These are phyloP conservation scores for Metarhizium sp. DNA, from an alignment of 2,329 filamentous ascomycete species.

Conservation along the genomic window DNA sequence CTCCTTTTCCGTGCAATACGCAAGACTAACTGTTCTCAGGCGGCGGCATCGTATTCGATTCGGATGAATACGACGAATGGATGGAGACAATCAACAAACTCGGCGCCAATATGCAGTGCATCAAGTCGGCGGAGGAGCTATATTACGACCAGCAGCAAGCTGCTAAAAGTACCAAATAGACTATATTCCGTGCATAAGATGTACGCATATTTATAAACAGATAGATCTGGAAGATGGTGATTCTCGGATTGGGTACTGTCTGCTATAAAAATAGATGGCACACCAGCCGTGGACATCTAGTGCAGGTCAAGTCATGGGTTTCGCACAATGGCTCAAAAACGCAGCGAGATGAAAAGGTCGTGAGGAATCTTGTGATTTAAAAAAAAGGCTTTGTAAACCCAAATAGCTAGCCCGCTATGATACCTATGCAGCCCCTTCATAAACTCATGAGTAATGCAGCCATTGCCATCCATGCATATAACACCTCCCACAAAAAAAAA, in stretches of 20 bases:
- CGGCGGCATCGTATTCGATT: slow-evolving; percentile 91
- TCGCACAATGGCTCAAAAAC: no score
- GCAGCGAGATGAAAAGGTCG: background rate
- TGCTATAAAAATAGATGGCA: no score
- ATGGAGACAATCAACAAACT: slow-evolving; percentile 96
- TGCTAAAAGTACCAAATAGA: slow-evolving; percentile 1
- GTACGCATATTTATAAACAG: no score
- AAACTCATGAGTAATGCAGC: background rate
- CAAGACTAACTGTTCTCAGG: slow-evolving; percentile 28
- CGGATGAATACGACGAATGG: slow-evolving; percentile 83
- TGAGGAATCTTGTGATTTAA: background rate
- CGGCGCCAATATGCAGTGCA: slow-evolving; percentile 79
- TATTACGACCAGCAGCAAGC: slow-evolving; percentile 30
- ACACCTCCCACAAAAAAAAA: background rate
- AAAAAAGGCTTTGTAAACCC: background rate
- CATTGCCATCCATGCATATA: background rate
- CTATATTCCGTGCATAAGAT: background rate
- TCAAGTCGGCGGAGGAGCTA: slow-evolving; percentile 71
- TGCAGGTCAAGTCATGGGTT: no score
- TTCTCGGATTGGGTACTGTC: background rate
- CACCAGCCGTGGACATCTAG: no score
- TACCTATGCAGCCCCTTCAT: background rate
- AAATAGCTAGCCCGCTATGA: background rate
- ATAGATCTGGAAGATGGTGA: background rate
- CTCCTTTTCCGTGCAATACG: background rate